phyloP scores from a whole-genome alignment of 495 filamentous ascomycete genomes.

The Xylaria palmicola region DNA sequence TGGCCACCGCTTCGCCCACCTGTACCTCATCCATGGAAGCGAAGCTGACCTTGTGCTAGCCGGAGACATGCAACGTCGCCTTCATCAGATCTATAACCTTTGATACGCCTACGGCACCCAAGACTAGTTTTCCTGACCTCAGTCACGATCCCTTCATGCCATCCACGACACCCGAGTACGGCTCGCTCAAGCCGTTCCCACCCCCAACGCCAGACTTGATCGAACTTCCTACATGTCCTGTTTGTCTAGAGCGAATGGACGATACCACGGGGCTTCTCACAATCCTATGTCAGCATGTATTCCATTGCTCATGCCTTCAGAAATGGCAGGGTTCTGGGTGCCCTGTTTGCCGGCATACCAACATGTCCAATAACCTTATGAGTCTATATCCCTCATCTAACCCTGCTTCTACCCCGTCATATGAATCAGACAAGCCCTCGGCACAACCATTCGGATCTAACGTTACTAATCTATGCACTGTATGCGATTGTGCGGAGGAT shows the following conservation, averaged over 20 bases:
- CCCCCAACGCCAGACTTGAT: constrained; percentile 87
- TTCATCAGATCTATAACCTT: constrained; percentile 87
- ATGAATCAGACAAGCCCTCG: constrained; percentile 42
- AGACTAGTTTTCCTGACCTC: constrained; percentile 55
- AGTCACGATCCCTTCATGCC: constrained; percentile 67
- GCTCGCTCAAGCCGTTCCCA: constrained; percentile 75
- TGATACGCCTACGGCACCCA: constrained; percentile 46
- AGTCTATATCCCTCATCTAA: constrained; percentile 23
- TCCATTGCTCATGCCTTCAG: constrained; percentile 94
- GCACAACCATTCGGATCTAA: constrained; percentile 51
- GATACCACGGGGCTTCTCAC: constrained; percentile 93
- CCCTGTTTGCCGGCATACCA: constrained; percentile 89
- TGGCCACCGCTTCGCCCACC: constrained; percentile 31
- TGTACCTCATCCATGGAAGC: background rate
- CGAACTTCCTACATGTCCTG: constrained; percentile 93
- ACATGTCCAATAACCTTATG: constrained; percentile 26
- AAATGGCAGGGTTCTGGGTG: constrained; percentile 95
- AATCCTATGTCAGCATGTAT: constrained; percentile 96
- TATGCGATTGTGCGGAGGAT: constrained; percentile 74
- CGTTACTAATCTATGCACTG: constrained; percentile 58
- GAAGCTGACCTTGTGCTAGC: constrained; percentile 48
- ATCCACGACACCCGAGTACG: constrained; percentile 46
- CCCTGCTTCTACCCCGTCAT: constrained; percentile 21
- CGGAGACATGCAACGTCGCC: constrained; percentile 93
- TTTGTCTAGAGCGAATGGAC: constrained; percentile 97